Evolutionary conservation across 306 rosid species (phyloP).

Genomic region (Myrica gale): DNA sequence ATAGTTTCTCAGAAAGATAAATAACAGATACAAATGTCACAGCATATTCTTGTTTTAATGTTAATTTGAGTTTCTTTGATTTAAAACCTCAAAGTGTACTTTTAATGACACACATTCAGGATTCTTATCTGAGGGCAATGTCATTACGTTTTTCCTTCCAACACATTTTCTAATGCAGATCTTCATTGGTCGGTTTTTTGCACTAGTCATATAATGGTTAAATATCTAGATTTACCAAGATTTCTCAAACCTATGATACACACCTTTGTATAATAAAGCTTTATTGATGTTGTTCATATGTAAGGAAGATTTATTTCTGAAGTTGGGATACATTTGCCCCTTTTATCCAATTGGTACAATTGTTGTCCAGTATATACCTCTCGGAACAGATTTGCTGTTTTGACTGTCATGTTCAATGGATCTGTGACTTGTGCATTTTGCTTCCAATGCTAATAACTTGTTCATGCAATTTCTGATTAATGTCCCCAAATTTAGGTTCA

Average conservation of each 20-base stretch:
- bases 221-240: neutral
- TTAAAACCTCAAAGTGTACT: neutral
- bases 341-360: neutral
- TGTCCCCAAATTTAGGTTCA: conserved; percentile 62
- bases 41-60: neutral
- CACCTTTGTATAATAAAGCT: neutral
- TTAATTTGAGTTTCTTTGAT: neutral
- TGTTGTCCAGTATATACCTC: neutral
- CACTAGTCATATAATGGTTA: neutral
- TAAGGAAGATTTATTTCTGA: neutral
- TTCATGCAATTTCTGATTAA: conserved; percentile 11
- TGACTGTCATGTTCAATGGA: neutral
- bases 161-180: neutral
- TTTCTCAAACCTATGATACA: neutral
- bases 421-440: neutral
- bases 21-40: neutral
- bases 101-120: neutral
- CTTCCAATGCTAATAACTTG: neutral
- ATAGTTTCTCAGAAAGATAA: neutral
- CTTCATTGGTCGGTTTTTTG: neutral
- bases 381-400: neutral
- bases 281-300: neutral
- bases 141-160: neutral
- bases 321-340: neutral
- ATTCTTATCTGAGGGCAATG: neutral